Base-by-base conservation (phyloP, 257 asterid species). In the Asclepias syriaca region DNA sequence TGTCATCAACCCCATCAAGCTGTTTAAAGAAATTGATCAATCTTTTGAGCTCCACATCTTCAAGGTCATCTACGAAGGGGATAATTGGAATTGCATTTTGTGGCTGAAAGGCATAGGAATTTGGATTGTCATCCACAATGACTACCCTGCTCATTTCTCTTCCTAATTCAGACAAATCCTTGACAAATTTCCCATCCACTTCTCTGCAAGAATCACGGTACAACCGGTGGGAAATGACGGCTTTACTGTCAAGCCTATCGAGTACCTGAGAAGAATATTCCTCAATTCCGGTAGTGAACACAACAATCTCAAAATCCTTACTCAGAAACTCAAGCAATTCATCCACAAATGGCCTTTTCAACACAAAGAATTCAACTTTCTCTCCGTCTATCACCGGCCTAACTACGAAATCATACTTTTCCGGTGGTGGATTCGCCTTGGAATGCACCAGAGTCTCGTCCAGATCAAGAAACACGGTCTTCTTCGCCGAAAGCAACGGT, bases 401-500 rank as follows among this genome's bases (percentile, higher is more conserved):
- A 51, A 94, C 95, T 0, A 90, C 68, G 71, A 94, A 94, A 81
- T 94, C 95, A 9, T 84, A 90, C 80, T 79, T 88, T 49, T 83
- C 98, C 2, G 96, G 96, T 2, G 96, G 92, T 1, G 81, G 74
- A 24, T 53, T 82, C 15, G 89, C 81, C 2, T 83, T 83, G 22
- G 97, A 89, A 74, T 94, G 99, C 69, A 94, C 91, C 69, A 94
- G 74, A 0, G 99, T 94, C 59, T 94, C 99, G 65, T 94, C 99
- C 67, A 94, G 75, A 66, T 94, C 99, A 21, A 94, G 99, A 70
- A 94, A 88, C 0, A 91, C 68, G 0, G 97, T 88, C 67, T 80
- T 84, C 8, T 73, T 77, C 9, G 84, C 76, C 1, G 80, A 66
- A 46, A 50, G 37, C 32, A 74, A 14, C 0, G 91, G 96, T 0